These are phyloP conservation scores for Tilletia walkeri DNA, from an alignment of 1,284 basidiomycete species.

Conservation along the genomic window DNA sequence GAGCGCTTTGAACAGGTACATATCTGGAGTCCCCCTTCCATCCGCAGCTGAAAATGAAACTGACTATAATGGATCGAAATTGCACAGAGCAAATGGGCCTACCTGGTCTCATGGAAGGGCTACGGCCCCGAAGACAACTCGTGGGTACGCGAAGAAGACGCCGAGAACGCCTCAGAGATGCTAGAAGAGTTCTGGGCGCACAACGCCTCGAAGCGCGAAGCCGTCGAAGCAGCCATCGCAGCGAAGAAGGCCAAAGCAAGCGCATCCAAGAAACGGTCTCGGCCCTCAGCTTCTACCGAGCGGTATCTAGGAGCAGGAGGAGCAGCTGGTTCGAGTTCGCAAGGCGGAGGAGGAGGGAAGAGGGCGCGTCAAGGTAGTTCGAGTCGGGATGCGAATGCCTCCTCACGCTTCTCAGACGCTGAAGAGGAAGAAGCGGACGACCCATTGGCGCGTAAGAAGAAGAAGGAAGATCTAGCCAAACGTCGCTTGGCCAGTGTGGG, in stretches of 20 bases:
- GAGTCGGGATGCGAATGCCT: background rate
- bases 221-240: conserved; percentile 23
- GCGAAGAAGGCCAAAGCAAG: conserved; percentile 27
- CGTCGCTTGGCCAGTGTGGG: conserved; percentile 22
- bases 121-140: conserved; percentile 34
- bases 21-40: background rate
- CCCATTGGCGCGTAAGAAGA: conserved; percentile 22
- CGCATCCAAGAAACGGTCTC: conserved; percentile 18
- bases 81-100: conserved; percentile 33
- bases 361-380: background rate
- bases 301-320: background rate
- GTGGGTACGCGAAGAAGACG: conserved; percentile 41
- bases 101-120: conserved; percentile 45
- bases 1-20: conserved; percentile 1
- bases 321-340: background rate
- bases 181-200: conserved; percentile 32
- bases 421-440: conserved; percentile 27
- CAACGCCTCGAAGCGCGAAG: conserved; percentile 16
- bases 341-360: background rate
- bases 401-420: conserved; percentile 19
- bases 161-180: conserved; percentile 38
- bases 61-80: no score
- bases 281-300: conserved; percentile 8
- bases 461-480: conserved; percentile 30
- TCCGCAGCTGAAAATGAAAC: background rate